Base-by-base conservation (phyloP, 805 yeast species). In the Starmerella bacillaris region DNA sequence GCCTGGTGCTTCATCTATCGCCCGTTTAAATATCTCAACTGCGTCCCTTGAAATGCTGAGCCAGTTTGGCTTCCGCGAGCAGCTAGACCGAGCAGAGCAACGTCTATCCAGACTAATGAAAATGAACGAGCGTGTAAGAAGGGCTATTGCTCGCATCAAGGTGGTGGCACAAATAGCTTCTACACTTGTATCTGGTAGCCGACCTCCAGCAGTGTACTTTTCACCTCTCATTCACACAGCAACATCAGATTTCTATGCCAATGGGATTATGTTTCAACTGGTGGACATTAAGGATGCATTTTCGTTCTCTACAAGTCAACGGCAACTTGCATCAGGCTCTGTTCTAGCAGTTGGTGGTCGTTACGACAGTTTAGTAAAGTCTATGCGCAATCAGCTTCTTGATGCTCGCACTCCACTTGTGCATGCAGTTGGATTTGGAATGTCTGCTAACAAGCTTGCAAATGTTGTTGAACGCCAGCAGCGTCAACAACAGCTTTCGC, bases 291-390 rank as follows among this genome's bases (percentile, higher is more conserved):
- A 15, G 18, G 20, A 15, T 28, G 16, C 29, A 18, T 26, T 7
- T 18, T 14, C 29, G 29, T n/a, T n/a, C n/a, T n/a, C 22, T 5
- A 7, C 22, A 7, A 4, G 17, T 4, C 15, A 21, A 3, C 24
- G 35, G 3, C 31, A 36, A 26, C 28, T 31, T 24, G 65, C 47
- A 41, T 33, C 47, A 9, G 46, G 50, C 16, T 39, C 45, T 6
- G 62, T 75, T 21, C 60, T 89, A 27, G 89, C 89, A 12, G 86
- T 89, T 0, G 99, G 99, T 30, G 99, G 99, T 2, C 62, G 99
- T 37, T 89, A 83, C 51, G 96, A 86, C 48, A 60, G 63, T 16
- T 61, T 89, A 43, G 68, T 83, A 11, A 60, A 70, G 3, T 64
- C 73, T 14, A 64, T 82, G 40, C 68, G 86, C 0, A 72, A 78